Percentiles rank a stretch among this genome's conserved stretches.
Conservation (phyloP, 805 yeast species). For the Hanseniaspora hatyaiensis region DNA sequence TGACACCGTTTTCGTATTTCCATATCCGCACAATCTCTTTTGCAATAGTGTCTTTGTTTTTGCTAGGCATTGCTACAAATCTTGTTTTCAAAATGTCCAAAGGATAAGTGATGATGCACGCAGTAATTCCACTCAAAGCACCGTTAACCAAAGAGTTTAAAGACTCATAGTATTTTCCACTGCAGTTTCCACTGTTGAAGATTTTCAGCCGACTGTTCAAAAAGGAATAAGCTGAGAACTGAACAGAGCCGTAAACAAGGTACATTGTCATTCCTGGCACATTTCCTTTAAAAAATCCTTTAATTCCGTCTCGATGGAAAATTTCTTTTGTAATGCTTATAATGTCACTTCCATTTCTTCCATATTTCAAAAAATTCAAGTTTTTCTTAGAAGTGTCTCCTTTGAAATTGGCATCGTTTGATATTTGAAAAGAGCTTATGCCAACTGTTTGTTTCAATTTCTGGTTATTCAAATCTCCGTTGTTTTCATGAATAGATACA, state of each 20-base stretch:
- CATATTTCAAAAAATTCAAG: conserved; percentile 7
- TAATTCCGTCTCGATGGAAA: conserved; percentile 50
- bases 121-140: conserved; percentile 59
- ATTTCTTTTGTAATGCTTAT: conserved; percentile 28
- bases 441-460: conserved; percentile 7
- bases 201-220: conserved; percentile 37
- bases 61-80: conserved; percentile 52
- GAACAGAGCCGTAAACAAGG: conserved; percentile 70
- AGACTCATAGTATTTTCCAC: conserved; percentile 19
- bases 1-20: conserved; percentile 31
- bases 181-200: conserved; percentile 18
- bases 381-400: not conserved
- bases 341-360: conserved; percentile 7
- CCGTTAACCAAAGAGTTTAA: conserved; percentile 48
- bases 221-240: conserved; percentile 60
- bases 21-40: conserved; percentile 29
- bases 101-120: conserved; percentile 73
- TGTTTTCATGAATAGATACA: not conserved
- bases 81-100: conserved; percentile 82
- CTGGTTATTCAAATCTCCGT: conserved; percentile 6
- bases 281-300: conserved; percentile 92
- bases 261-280: conserved; percentile 84
- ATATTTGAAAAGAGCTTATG: conserved; percentile 8
- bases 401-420: not conserved
- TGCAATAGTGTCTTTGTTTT: conserved; percentile 17